Conservation (phyloP, 1,284 basidiomycete species). For the Salmacisia buchloeana region DNA sequence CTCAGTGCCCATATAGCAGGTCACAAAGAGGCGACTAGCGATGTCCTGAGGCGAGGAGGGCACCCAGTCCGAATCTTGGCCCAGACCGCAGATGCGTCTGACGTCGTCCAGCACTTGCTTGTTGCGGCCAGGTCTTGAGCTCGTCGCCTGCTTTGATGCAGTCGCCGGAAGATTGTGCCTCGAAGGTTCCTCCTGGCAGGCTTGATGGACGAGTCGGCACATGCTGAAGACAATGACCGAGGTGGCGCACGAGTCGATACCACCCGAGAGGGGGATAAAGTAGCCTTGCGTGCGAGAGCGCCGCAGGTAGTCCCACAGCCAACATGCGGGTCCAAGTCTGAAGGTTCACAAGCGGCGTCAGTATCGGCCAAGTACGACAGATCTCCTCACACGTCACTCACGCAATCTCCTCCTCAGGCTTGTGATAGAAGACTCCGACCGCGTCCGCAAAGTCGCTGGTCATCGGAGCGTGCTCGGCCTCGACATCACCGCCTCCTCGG, state of each 20-base stretch:
- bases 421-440: slow-evolving; percentile 65
- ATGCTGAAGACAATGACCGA: slow-evolving; percentile 92
- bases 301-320: slow-evolving; percentile 98
- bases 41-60: slow-evolving; percentile 84
- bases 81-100: slow-evolving; percentile 77
- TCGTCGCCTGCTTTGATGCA: not conserved
- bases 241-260: slow-evolving; percentile 94
- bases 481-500: not conserved
- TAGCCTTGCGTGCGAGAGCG: slow-evolving; percentile 90
- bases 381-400: slow-evolving; percentile 54
- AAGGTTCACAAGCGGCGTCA: not conserved
- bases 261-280: slow-evolving; percentile 93
- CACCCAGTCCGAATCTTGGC: slow-evolving; percentile 70
- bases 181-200: slow-evolving; percentile 54
- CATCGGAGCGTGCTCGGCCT: slow-evolving; percentile 12
- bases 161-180: not conserved
- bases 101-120: slow-evolving; percentile 85
- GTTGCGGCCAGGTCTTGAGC: slow-evolving; percentile 55
- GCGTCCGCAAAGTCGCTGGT: not conserved
- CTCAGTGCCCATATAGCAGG: slow-evolving; percentile 98
- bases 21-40: slow-evolving; percentile 81
- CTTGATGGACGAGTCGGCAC: slow-evolving; percentile 81
- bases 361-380: not conserved
- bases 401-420: slow-evolving; percentile 95
- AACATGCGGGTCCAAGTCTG: slow-evolving; percentile 92